phyloP scores from a whole-genome alignment of 805 yeast genomes.

The Monosporozyma aquatica region DNA sequence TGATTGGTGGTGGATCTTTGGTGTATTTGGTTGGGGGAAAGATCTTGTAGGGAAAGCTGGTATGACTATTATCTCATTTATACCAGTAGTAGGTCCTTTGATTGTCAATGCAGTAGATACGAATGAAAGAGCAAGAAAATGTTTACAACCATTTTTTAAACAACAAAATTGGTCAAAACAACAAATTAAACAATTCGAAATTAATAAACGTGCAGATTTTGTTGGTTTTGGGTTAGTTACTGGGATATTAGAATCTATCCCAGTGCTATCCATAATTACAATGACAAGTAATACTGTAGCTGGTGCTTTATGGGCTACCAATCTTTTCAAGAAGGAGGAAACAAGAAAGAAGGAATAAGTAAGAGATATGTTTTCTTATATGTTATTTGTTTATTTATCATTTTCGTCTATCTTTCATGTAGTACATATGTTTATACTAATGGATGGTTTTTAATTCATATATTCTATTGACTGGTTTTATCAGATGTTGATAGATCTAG shows the following conservation, averaged over 20 bases:
- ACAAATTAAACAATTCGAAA: slow-evolving; percentile 30
- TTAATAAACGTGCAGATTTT: slow-evolving; percentile 33
- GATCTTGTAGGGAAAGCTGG: background rate
- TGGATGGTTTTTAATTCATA: too few species aligned
- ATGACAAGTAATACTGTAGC: slow-evolving; percentile 52
- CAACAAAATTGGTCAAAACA: slow-evolving; percentile 14
- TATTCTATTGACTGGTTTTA: too few species aligned
- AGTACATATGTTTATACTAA: too few species aligned
- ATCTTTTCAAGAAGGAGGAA: background rate
- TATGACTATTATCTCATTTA: slow-evolving; percentile 6
- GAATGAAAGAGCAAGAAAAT: slow-evolving; percentile 22
- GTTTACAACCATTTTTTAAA: slow-evolving; percentile 21
- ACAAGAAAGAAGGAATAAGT: background rate
- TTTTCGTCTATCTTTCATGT: too few species aligned
- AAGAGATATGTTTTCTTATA: too few species aligned
- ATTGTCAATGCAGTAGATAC: slow-evolving; percentile 21
- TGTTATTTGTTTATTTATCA: slow-evolving; percentile 1
- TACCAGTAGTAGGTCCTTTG: slow-evolving; percentile 31
- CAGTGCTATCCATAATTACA: slow-evolving; percentile 44
- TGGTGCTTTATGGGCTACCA: slow-evolving; percentile 52
- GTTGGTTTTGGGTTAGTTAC: slow-evolving; percentile 45
- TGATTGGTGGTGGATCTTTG: background rate
- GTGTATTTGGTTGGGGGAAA: background rate
- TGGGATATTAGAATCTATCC: slow-evolving; percentile 43
- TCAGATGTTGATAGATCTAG: background rate